Conservation (phyloP, 345 rosid genomes). For the Pugionium cornutum region DNA sequence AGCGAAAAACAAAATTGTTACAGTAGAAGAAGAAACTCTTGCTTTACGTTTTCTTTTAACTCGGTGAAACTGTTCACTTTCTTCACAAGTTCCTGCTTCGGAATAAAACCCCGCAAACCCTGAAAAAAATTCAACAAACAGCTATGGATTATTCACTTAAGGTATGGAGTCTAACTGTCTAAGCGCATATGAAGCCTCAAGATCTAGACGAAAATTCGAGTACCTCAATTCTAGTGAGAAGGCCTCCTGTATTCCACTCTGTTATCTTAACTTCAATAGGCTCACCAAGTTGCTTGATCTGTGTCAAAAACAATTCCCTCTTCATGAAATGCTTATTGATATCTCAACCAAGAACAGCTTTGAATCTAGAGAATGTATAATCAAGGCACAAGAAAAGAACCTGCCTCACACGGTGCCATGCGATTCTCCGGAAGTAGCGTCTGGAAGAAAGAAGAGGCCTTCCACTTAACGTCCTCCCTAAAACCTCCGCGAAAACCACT, state of each 20-base stretch:
- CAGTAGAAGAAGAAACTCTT: constrained; percentile 35
- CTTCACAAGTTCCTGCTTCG: constrained; percentile 72
- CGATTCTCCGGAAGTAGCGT: constrained; percentile 48
- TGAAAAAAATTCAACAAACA: constrained; percentile 29
- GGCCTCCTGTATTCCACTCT: background rate
- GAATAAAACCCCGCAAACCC: constrained; percentile 92
- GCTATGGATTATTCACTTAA: background rate
- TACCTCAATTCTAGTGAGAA: background rate
- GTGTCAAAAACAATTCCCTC: too few species aligned
- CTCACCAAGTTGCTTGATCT: too few species aligned
- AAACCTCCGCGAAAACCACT: constrained; percentile 81
- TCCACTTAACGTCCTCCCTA: constrained; percentile 90
- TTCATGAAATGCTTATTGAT: too few species aligned
- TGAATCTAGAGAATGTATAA: too few species aligned
- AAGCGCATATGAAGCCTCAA: background rate
- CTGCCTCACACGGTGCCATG: too few species aligned
- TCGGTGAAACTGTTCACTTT: constrained; percentile 55
- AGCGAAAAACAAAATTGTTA: constrained; percentile 4
- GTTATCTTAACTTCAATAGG: too few species aligned
- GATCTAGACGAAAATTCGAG: background rate
- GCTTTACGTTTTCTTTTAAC: constrained; percentile 82
- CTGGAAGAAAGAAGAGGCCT: constrained; percentile 86
- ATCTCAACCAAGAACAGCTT: too few species aligned
- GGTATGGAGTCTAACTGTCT: background rate
- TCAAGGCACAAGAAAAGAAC: too few species aligned